Evolutionary conservation across 371 early-diverging fungal genomes (phyloP).

Genomic region (Polyrhizophydium stewartii): DNA sequence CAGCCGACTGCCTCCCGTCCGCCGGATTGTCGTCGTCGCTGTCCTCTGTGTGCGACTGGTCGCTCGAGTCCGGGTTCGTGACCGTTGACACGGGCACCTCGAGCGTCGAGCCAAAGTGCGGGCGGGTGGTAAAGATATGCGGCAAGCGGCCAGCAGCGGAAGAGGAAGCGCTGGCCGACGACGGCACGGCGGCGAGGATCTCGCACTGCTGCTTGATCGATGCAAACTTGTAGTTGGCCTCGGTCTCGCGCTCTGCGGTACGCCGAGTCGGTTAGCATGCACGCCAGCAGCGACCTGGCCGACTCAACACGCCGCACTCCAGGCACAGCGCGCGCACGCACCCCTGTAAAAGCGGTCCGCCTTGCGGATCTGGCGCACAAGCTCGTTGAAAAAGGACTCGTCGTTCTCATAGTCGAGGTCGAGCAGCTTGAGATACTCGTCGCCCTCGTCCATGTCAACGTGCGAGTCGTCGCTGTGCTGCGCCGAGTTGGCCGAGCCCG

Average conservation of each 20-base stretch:
- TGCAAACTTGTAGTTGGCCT: background rate
- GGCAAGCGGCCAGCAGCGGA: too few relatives aligned
- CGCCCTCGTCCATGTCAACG: background rate
- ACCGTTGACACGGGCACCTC: too few relatives aligned
- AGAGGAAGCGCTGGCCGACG: too few relatives aligned
- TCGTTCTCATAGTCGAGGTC: background rate
- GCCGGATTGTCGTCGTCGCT: too few relatives aligned
- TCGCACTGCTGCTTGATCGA: background rate
- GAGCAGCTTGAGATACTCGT: background rate
- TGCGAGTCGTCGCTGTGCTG: background rate
- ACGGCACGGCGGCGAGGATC: background rate
- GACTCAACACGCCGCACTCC: background rate
- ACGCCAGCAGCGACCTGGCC: background rate
- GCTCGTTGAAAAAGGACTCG: constrained; percentile 1
- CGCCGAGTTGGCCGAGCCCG: too few relatives aligned
- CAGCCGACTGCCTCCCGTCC: too few relatives aligned
- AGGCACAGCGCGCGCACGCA: too few relatives aligned
- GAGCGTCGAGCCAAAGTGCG: too few relatives aligned
- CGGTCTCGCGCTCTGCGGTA: background rate
- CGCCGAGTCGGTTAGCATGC: background rate
- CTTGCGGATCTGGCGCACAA: constrained; percentile 1
- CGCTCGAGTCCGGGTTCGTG: too few relatives aligned
- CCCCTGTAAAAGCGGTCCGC: background rate
- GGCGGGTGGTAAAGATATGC: too few relatives aligned
- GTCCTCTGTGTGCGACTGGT: too few relatives aligned